Evolutionary conservation across 2,329 filamentous ascomycete species (phyloP).

Genomic region (Fusarium avenaceum): DNA sequence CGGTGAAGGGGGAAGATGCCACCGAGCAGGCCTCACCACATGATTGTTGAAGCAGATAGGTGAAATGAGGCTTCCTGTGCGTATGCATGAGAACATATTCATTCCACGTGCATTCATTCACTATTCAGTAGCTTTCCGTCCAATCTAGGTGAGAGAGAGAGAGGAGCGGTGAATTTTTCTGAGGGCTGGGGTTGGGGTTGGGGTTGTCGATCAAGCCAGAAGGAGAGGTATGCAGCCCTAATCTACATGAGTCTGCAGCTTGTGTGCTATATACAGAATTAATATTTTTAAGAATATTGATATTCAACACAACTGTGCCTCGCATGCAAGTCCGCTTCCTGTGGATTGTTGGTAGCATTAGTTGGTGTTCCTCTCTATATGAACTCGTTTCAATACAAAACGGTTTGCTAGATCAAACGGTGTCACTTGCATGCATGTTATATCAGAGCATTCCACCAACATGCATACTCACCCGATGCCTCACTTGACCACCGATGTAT

Average conservation of each 20-base stretch:
- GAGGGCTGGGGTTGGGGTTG: constrained; percentile 4
- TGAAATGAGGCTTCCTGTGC: constrained; percentile 37
- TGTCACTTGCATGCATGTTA: constrained; percentile 15
- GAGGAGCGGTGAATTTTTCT: constrained; percentile 30
- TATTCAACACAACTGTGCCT: constrained; percentile 8
- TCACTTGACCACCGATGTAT: constrained; percentile 4
- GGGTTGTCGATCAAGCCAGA: constrained; percentile 35
- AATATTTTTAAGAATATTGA: neutral
- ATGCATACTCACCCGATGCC: neutral
- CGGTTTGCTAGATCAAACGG: neutral
- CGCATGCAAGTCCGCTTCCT: neutral
- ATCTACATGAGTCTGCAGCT: constrained; percentile 31
- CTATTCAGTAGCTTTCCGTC: constrained; percentile 3
- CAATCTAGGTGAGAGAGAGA: constrained; percentile 15
- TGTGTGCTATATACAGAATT: constrained; percentile 10
- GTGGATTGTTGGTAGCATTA: neutral
- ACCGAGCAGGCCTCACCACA: constrained; percentile 28
- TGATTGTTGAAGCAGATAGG: constrained; percentile 9
- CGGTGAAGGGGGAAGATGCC: constrained; percentile 35
- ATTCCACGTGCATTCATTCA: constrained; percentile 15
- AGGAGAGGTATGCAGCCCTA: constrained; percentile 37
- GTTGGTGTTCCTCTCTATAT: neutral
- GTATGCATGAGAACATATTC: constrained; percentile 24
- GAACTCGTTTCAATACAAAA: neutral
- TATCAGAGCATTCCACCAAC: constrained; percentile 7